Base-by-base conservation (phyloP, 2,329 filamentous ascomycete genomes). In the Acephala macrosclerotiorum region DNA sequence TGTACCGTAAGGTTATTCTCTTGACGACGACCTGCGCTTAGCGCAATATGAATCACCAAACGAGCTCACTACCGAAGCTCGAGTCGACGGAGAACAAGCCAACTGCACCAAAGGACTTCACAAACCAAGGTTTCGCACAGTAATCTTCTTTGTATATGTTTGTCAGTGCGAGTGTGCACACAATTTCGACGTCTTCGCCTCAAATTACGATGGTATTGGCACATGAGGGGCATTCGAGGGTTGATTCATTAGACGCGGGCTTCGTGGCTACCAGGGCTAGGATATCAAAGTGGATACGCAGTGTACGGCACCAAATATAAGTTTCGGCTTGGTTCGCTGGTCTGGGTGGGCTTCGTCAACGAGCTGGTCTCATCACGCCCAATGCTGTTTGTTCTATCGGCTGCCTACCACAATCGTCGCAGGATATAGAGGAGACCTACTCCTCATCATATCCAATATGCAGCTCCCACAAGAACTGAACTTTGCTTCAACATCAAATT, bases 11-110 rank as follows among this genome's bases (percentile, higher is more conserved):
- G 29, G 29, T 33, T 33, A 33, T 33, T 33, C n/a, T 33, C n/a
- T 38, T 51, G 26, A 25, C 29, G 61, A 49, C 26, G 42, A 18
- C n/a, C 33, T 22, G 20, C 33, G 36, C 26, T 40, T 40, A 63
- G 59, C 47, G 59, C 40, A n/a, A 42, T 18, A 25, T 49, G 45
- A 49, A 49, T 49, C n/a, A 42, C 40, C n/a, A n/a, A 49, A 25
- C 11, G 18, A 3, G 4, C 11, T 11, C 45, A 49, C 25, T 53
- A 22, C 49, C 49, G 49, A 53, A n/a, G 18, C 18, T 42, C 38
- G 12, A 16, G 49, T 49, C 20, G 22, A 49, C 38, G 12, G 22
- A 29, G 25, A 53, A 53, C 49, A 49, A 49, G 45, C 45, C n/a
- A 49, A 18, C 22, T 22, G 6, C n/a, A 20, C n/a, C n/a, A 4